Base-by-base conservation (phyloP, 148 eudicot genomes). In the Bassia scoparia region DNA sequence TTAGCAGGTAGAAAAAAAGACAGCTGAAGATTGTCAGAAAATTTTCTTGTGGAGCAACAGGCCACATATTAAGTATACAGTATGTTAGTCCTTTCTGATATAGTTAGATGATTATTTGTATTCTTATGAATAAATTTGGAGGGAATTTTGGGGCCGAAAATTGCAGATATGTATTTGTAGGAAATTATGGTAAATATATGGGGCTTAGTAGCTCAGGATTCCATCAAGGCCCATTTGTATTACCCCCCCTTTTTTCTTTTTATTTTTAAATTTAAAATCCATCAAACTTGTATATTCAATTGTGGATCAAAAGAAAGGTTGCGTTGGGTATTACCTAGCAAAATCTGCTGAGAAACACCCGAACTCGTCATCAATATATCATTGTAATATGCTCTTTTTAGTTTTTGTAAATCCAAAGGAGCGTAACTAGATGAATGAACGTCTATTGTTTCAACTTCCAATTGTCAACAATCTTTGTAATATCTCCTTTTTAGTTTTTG, bases 31-130 rank as follows among this genome's bases (percentile, higher is more conserved):
- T 66, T 9, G 17, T 43, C 66, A 44, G 7, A n/a, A 56, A 17
- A 34, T 64, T 52, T 67, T 74, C 63, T 29, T 74, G 46, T 48
- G 61, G 59, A 35, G 30, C 54, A 24, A 20, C 38, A 30, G 33
- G n/a, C n/a, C n/a, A 66, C 26, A 44, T 21, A 44, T 16, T n/a
- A n/a, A n/a, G n/a, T n/a, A n/a, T n/a, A n/a, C n/a, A 64, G 13
- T n/a, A 11, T 67, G n/a, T 48, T 68, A 68, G 26, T 75, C 55
- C 67, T 53, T 56, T 23, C 55, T 69, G 61, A 61, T 70, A 54
- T 61, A 30, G 76, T 75, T 52, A 71, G 78, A 60, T 78, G 34
- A 63, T 68, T 77, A 54, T 77, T 79, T 79, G 84, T 79, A 79
- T 65, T 63, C 66, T 59, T 21, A 24, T 66, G 35, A 64, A 77